These are phyloP conservation scores for Conticribra guillardii DNA, from an alignment of 108 stramenopile genomes.

Conservation along the genomic window DNA sequence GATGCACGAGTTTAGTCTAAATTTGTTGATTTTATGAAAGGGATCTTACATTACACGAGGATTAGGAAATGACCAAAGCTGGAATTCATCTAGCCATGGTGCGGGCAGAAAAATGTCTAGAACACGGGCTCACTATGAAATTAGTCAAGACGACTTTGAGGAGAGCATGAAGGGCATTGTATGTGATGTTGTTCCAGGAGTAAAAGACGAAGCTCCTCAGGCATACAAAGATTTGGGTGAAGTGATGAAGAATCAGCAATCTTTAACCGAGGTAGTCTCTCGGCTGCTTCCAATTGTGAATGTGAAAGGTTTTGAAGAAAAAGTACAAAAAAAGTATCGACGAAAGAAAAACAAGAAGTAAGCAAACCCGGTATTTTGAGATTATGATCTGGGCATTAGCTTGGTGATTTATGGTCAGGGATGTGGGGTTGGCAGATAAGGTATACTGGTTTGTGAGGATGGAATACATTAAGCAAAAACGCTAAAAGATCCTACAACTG, in stretches of 20 bases:
- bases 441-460: too few relatives aligned
- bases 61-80: constrained; percentile 14
- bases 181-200: constrained; percentile 15
- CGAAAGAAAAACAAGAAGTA: too few relatives aligned
- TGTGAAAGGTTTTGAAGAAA: constrained; percentile 29
- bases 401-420: too few relatives aligned
- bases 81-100: constrained; percentile 36
- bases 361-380: too few relatives aligned
- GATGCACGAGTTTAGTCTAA: too few relatives aligned
- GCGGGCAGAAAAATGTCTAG: constrained; percentile 31
- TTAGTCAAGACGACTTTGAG: constrained; percentile 31
- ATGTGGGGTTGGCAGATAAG: too few relatives aligned
- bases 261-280: constrained; percentile 18
- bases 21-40: too few relatives aligned
- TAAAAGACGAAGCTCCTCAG: constrained; percentile 34
- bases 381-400: too few relatives aligned
- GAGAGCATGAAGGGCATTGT: constrained; percentile 26
- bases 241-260: constrained; percentile 16
- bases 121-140: constrained; percentile 11
- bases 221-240: constrained; percentile 30
- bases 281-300: constrained; percentile 18
- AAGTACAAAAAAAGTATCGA: constrained; percentile 10
- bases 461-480: too few relatives aligned
- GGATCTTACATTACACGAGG: constrained; percentile 33
- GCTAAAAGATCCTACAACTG: too few relatives aligned